These are phyloP conservation scores for Populus simonii DNA, from an alignment of 345 rosid species.

Conservation along the genomic window DNA sequence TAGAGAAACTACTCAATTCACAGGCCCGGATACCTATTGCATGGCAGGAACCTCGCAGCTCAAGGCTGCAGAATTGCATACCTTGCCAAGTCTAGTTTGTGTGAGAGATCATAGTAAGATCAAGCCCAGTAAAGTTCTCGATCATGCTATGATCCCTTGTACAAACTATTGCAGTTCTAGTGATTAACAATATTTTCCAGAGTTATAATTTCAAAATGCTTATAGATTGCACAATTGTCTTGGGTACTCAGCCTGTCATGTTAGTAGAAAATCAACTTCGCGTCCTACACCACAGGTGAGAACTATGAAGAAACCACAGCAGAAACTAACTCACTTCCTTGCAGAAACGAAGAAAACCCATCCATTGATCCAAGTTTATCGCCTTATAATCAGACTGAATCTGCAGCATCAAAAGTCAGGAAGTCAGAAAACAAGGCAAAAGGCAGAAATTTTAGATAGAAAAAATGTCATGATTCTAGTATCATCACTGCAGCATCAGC, in stretches of 20 bases:
- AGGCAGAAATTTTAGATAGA: neutral
- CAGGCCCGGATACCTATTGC: neutral
- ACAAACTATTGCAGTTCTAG: no score
- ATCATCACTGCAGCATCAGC: neutral
- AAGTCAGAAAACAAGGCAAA: slow-evolving; percentile 4
- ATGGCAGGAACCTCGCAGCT: neutral
- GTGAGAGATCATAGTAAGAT: no score
- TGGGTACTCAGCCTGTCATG: no score
- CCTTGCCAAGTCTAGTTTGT: neutral
- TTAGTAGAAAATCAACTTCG: no score
- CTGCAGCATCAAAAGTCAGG: slow-evolving; percentile 34
- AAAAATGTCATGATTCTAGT: neutral
- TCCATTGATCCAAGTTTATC: slow-evolving; percentile 95
- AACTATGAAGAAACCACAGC: neutral
- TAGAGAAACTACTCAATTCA: neutral
- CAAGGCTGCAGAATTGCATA: neutral
- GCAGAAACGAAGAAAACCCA: slow-evolving; percentile 79
- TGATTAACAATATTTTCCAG: no score
- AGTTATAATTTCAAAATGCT: no score
- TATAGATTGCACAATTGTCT: no score
- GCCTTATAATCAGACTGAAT: slow-evolving; percentile 90
- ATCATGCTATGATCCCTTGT: no score
- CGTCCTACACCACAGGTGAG: no score
- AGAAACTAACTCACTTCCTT: slow-evolving; percentile 56
- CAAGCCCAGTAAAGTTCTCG: no score